Base-by-base conservation (phyloP, 2,329 filamentous ascomycete species). In the Trichophyton rubrum region DNA sequence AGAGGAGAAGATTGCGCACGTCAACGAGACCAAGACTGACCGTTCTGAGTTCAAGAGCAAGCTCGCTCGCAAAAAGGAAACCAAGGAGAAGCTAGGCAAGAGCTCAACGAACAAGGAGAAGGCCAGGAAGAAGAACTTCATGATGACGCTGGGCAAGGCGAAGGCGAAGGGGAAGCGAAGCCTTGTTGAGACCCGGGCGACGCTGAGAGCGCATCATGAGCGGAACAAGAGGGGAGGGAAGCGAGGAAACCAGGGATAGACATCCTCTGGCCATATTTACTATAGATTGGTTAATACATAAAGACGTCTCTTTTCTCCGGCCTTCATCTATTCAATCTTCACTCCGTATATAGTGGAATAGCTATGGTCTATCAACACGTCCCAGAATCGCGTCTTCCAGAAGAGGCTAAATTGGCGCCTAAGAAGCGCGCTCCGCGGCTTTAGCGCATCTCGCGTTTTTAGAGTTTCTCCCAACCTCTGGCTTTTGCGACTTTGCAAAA, bases 41-140 rank as follows among this genome's bases (percentile, higher is more conserved):
- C 84, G 87, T 33, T 80, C 84, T 58, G 85, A 93, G 72, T 90
- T 96, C 78, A 90, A 92, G 78, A 88, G 85, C 64, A 93, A 89
- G 59, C 85, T 89, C 65, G 90, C 90, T 15, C 85, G 89, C 71
- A 82, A 88, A 68, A 89, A 90, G 80, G 85, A 89, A 72, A 89
- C 91, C 80, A 95, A 95, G 82, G 84, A 86, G 68, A 81, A 85
- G 1, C 84, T 90, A 75, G 93, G 93, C 69, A 97, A 97, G 85
- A 95, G 89, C 72, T 91, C 90, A 41, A 97, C 92, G 66, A 99
- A 99, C 77, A 89, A 88, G 78, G 93, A 99, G 79, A 99, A 99
- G 83, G 85, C 88, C 47, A 81, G 92, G 67, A 90, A 89, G 82
- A 99, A 99, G 88, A 99, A 99, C 75, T 95, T 99, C 76, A 73